Evolutionary conservation across 2,329 filamentous ascomycete genomes (phyloP), one percentile per base, ranked within the genome.

Genomic region (Fusarium subglutinans): DNA sequence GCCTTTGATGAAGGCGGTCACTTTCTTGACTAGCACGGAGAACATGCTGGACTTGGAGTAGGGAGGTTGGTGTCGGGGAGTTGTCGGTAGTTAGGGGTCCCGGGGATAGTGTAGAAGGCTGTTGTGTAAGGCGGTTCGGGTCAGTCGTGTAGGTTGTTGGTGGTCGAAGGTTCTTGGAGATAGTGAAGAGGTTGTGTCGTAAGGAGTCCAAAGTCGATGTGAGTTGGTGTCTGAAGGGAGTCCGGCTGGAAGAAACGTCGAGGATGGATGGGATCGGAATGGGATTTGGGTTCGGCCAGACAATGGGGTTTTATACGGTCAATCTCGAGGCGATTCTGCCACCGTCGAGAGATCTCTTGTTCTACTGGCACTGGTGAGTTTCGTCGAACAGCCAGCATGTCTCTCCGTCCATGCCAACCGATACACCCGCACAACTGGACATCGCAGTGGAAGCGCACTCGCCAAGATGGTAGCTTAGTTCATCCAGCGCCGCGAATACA

Each of bases 401-500:
- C 26, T 14, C 4, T 7, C 26, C n/a, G 15, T 6, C 20, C 20
- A 9, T 55, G 3, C 51, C 15, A 8, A 11, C 15, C 15, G 0
- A 55, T 43, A 18, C 35, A 4, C 20, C 6, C 0, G 20, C 2
- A 1, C 11, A n/a, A 28, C 11, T 55, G 51, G 51, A 0, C 0
- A 18, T 28, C 8, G 15, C 15, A 30, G 37, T 20, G 4, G 11
- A 3, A 18, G 14, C 2, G 3, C 3, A 18, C 8, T n/a, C 15
- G 6, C 11, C 14, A 55, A 28, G 6, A 2, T n/a, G 24, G 6
- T 0, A 30, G 26, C 12, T 3, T 43, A 55, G 1, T 20, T n/a
- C 14, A 55, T 14, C 24, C 51, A n/a, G 1, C 51, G 51, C 4
- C 37, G 37, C 6, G 37, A 55, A 30, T 43, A n/a, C 11, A 55